Base-by-base conservation (phyloP, 2,329 filamentous ascomycete species). In the Fusarium chlamydosporum region DNA sequence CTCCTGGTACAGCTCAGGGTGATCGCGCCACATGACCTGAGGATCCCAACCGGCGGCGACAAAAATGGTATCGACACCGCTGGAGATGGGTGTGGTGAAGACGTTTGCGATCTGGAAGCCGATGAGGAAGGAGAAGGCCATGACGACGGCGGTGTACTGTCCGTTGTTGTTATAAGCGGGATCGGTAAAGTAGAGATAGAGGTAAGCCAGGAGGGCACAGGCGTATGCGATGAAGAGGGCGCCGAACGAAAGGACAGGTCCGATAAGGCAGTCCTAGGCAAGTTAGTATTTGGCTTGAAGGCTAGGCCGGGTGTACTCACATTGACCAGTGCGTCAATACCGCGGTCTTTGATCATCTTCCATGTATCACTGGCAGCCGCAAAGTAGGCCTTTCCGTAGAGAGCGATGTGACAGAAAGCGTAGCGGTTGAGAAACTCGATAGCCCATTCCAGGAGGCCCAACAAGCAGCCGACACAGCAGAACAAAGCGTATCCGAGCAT, bases 41-140 rank as follows among this genome's bases (percentile, higher is more conserved):
- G 89, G 88, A 48, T 90, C 88, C 85, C 88, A 91, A 1, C 87
- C 88, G 45, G 86, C 82, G 0, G 93, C 94, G 1, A 97, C 93
- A 73, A 97, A 97, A 65, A 97, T 92, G 0, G 94, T 96, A 71
- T 97, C 92, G 67, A 97, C 88, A n/a, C 95, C 95, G 73, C 91
- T 94, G 67, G 90, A 90, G 58, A 98, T 84, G 1, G 95, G 95
- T 0, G 92, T 95, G 34, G 95, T 92, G 80, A 97, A 96, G 68
- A 97, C 88, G 78, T 96, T 92, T 77, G 91, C 92, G 63, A 97
- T 91, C 78, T 97, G 95, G 69, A 97, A 81, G 8, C 95, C 95
- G 68, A 97, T 94, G 53, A 97, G 82, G 81, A 97, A 97, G 0
- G 93, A 84, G 77, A 95, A 96, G 0, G 92, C 92, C 76, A 97